These are phyloP conservation scores for Mycena filopes DNA, from an alignment of 768 basidiomycete genomes.

Conservation along the genomic window DNA sequence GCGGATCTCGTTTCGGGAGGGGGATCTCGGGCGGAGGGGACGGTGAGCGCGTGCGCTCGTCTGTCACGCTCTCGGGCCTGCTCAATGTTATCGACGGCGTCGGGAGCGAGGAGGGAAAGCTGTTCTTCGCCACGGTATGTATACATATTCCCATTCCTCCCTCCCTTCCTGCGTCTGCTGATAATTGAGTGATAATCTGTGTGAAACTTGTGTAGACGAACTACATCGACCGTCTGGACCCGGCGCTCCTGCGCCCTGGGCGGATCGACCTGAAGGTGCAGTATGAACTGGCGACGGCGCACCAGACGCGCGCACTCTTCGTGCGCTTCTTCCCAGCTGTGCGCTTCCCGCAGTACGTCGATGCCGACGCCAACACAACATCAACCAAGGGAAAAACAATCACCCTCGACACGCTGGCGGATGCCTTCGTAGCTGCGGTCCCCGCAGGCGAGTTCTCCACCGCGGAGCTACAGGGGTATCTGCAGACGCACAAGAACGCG, in stretches of 20 bases:
- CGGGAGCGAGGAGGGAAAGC: constrained; percentile 46
- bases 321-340: constrained; percentile 42
- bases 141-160: no score
- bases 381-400: background rate
- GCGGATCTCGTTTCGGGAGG: no score
- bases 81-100: constrained; percentile 50
- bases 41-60: background rate
- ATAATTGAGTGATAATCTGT: no score
- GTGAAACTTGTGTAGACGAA: no score
- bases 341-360: constrained; percentile 20
- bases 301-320: constrained; percentile 45
- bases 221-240: constrained; percentile 47
- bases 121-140: constrained; percentile 32
- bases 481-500: constrained; percentile 56
- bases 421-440: constrained; percentile 52
- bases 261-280: constrained; percentile 47
- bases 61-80: constrained; percentile 46
- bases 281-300: constrained; percentile 41
- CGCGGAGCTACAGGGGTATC: constrained; percentile 70
- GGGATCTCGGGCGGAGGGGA: no score
- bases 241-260: constrained; percentile 48
- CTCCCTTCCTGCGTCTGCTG: no score
- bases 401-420: constrained; percentile 46
- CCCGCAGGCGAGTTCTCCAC: constrained; percentile 64
- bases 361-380: background rate